Evolutionary conservation across 495 filamentous ascomycete species (phyloP), one percentile per base, ranked within the genome.

Genomic region (Copromyces sp.): DNA sequence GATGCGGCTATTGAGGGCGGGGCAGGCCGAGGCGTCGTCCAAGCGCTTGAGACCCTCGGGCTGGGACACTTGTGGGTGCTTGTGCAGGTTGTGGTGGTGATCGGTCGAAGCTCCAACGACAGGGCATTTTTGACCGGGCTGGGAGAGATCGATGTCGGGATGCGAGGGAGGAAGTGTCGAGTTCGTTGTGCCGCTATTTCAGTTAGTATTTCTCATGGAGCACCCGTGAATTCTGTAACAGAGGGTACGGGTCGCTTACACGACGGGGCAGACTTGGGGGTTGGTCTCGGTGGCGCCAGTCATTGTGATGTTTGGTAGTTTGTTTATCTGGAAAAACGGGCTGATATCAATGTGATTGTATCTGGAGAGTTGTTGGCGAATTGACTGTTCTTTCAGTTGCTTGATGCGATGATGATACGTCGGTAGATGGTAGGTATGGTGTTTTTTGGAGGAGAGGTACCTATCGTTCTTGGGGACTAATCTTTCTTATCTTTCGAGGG

Each of bases 71-170:
- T 72, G 69, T 3, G 83, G 83, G 74, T 85, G 83, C 73, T 82
- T 77, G 78, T 83, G 82, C 4, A 84, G 77, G 76, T 78, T 80
- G 70, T 75, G 71, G 77, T 85, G 82, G 75, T 85, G 82, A 73
- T 84, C 83, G 8, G 83, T 81, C 70, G 80, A 81, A 39, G 83
- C 83, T 59, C 83, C 83, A 39, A 85, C 83, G 40, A 83, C 76
- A 29, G 83, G 83, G 71, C 82, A 85, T 17, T 72, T 78, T 73
- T 83, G 82, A 32, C 82, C 82, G 0, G 83, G 82, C 74, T 81
- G 73, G 37, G 82, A 81, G 71, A 85, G 79, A 77, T 85, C 82
- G 74, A 85, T 71, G 35, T 81, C 74, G 1, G 83, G 82, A 74
- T 85, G 82, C 3, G 78, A 78, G 0, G 83, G 83, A 0, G 83